Percentiles rank a stretch among this genome's conserved stretches.
Conservation (phyloP, 2,329 filamentous ascomycete genomes). For the Aureobasidium sp. region DNA sequence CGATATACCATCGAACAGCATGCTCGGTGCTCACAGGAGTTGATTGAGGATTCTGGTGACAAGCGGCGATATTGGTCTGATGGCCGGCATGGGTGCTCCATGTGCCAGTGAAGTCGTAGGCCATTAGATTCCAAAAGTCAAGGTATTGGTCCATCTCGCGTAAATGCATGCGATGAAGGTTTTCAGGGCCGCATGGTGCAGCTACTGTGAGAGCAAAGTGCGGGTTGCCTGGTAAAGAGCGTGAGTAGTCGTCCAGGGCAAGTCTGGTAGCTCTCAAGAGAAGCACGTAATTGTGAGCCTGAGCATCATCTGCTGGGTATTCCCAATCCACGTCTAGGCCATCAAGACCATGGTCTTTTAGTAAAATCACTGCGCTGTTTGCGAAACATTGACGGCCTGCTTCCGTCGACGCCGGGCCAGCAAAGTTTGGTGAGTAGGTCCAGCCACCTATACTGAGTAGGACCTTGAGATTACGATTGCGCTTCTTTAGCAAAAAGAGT, state of each 20-base stretch:
- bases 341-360: slow-evolving; percentile 72
- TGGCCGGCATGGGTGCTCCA: slow-evolving; percentile 71
- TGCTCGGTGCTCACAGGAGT: slow-evolving; percentile 74
- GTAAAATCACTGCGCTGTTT: slow-evolving; percentile 61
- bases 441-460: slow-evolving; percentile 80
- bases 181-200: slow-evolving; percentile 37
- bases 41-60: slow-evolving; percentile 46
- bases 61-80: slow-evolving; percentile 69
- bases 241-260: slow-evolving; percentile 36
- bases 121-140: slow-evolving; percentile 48
- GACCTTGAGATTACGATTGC: slow-evolving; percentile 68
- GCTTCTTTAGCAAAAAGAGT: slow-evolving; percentile 67
- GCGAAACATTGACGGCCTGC: slow-evolving; percentile 61
- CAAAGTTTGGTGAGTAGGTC: slow-evolving; percentile 74
- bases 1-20: slow-evolving; percentile 65
- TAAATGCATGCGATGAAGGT: slow-evolving; percentile 38
- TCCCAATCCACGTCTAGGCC: slow-evolving; percentile 44
- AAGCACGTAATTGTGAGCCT: slow-evolving; percentile 35
- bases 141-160: slow-evolving; percentile 36
- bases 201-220: slow-evolving; percentile 41
- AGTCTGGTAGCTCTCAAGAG: slow-evolving; percentile 34
- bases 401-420: slow-evolving; percentile 56
- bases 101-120: slow-evolving; percentile 59
- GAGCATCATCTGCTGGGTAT: slow-evolving; percentile 37
- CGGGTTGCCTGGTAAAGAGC: slow-evolving; percentile 28